Percentiles rank a stretch among this genome's conserved stretches.
phyloP scores from a whole-genome alignment of 768 basidiomycete species.

The Suillus subluteus region DNA sequence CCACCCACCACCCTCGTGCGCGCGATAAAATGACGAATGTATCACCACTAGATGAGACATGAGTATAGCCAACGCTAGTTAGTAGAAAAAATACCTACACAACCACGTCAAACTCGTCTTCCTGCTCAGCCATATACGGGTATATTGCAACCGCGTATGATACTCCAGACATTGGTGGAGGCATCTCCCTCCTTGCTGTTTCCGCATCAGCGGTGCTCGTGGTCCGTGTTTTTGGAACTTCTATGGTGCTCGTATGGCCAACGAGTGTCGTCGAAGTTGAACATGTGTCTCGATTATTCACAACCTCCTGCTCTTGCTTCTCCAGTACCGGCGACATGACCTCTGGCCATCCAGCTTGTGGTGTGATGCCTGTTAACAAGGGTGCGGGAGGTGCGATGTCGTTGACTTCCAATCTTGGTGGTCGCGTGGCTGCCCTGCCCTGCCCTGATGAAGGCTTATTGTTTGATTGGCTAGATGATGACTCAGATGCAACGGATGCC shows the following conservation, averaged over 20 bases:
- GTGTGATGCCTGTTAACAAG: constrained; percentile 59
- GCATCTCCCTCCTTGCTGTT: constrained; percentile 44
- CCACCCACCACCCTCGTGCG: constrained; percentile 99
- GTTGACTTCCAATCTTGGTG: constrained; percentile 72
- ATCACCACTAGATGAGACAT: constrained; percentile 63
- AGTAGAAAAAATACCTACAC: constrained; percentile 62
- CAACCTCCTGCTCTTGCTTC: constrained; percentile 46
- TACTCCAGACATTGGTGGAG: constrained; percentile 53
- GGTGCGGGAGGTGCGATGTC: constrained; percentile 57
- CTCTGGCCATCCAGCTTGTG: constrained; percentile 80
- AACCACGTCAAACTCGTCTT: constrained; percentile 97
- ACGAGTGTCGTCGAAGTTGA: constrained; percentile 38
- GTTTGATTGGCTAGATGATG: constrained; percentile 22
- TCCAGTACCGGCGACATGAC: constrained; percentile 62
- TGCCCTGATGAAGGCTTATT: constrained; percentile 33
- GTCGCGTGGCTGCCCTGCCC: constrained; percentile 49
- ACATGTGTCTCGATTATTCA: constrained; percentile 41
- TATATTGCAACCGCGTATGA: constrained; percentile 98
- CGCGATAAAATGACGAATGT: constrained; percentile 93
- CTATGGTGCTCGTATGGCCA: constrained; percentile 34
- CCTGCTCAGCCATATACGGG: constrained; percentile 97
- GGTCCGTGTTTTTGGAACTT: constrained; percentile 21
- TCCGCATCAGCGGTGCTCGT: constrained; percentile 37
- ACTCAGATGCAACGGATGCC: constrained; percentile 51
- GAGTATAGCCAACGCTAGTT: constrained; percentile 6